Conservation (phyloP, 2,329 filamentous ascomycete species). For the Fonsecaea erecta region DNA sequence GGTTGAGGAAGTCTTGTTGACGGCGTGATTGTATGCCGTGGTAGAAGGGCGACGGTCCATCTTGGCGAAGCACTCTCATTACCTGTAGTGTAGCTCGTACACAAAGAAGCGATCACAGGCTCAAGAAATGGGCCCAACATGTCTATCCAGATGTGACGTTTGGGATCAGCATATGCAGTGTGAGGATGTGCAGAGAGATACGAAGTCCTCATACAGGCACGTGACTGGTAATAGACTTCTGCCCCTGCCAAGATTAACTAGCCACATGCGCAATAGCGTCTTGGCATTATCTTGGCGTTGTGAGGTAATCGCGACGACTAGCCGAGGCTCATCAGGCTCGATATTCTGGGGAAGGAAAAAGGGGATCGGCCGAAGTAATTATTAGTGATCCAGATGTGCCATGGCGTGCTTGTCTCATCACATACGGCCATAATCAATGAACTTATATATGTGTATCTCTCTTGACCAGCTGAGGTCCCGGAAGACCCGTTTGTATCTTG, state of each 20-base stretch:
- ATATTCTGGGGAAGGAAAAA: not conserved
- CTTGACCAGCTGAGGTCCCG: not conserved
- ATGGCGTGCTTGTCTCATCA: not conserved
- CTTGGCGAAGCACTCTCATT: not conserved
- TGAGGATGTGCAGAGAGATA: too few species aligned
- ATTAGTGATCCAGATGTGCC: not conserved
- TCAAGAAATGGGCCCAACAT: too few species aligned
- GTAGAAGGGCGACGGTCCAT: not conserved
- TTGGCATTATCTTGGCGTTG: not conserved
- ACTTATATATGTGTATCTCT: not conserved
- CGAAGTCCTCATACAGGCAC: too few species aligned
- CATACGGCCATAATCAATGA: not conserved
- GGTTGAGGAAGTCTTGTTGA: not conserved
- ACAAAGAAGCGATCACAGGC: too few species aligned
- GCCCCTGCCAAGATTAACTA: not conserved
- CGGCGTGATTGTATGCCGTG: not conserved
- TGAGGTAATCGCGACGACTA: not conserved
- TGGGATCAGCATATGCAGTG: too few species aligned
- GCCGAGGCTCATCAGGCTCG: slow-evolving; percentile 3
- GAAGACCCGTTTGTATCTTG: not conserved
- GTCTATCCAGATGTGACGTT: too few species aligned
- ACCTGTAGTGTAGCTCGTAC: not conserved
- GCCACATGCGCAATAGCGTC: too few species aligned
- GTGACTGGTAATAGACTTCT: too few species aligned
- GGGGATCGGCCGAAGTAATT: too few species aligned